Evolutionary conservation across 768 basidiomycete genomes (phyloP).

Genomic region (Lactarius deliciosus): DNA sequence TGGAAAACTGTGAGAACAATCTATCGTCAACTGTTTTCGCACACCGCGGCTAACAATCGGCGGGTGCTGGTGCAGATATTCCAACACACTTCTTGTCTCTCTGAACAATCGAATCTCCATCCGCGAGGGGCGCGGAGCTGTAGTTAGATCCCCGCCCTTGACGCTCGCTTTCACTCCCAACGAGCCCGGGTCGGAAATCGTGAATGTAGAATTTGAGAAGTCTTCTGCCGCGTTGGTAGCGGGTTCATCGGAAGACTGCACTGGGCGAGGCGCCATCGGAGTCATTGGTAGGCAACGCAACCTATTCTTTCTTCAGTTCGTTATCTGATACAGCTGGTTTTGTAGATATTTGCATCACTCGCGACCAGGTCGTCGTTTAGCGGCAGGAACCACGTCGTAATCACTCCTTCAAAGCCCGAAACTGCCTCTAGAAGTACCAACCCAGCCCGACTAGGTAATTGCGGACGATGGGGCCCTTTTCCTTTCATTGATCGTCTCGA

Average conservation of each 20-base stretch:
- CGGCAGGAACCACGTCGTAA: too few species aligned
- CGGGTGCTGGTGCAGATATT: conserved; percentile 1
- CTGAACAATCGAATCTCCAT: conserved; percentile 21
- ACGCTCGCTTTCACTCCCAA: neutral
- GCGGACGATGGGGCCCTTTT: too few species aligned
- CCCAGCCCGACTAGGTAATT: too few species aligned
- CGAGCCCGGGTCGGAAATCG: neutral
- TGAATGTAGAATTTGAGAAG: neutral
- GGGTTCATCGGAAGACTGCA: neutral
- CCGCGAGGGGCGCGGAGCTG: neutral
- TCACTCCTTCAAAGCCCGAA: too few species aligned
- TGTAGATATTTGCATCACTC: too few species aligned
- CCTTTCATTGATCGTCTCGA: too few species aligned
- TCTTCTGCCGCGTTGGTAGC: too few species aligned
- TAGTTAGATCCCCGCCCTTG: neutral
- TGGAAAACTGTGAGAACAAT: conserved; percentile 7
- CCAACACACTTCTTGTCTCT: conserved; percentile 17
- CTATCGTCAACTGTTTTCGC: neutral
- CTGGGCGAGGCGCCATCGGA: too few species aligned
- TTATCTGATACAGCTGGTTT: too few species aligned
- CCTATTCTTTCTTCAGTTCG: too few species aligned
- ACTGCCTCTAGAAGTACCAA: too few species aligned
- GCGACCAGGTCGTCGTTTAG: too few species aligned
- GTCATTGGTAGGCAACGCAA: neutral
- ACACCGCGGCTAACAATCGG: neutral